Evolutionary conservation across 2,329 filamentous ascomycete genomes (phyloP).

Genomic region (Gaeumannomyces tritici): DNA sequence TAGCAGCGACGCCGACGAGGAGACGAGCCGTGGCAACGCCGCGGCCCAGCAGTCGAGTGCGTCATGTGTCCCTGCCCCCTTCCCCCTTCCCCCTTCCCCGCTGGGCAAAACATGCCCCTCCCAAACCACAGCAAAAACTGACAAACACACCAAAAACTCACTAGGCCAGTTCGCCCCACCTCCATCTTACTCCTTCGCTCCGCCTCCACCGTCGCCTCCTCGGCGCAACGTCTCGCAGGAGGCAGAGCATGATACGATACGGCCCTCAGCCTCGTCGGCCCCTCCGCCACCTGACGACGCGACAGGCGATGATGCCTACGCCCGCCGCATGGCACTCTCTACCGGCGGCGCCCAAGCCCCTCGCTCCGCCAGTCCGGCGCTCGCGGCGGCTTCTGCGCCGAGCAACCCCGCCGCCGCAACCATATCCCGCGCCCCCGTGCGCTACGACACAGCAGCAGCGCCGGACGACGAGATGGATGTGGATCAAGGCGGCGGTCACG

Average conservation of each 20-base stretch:
- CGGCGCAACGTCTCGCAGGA: constrained; percentile 19
- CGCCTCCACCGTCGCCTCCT: constrained; percentile 41
- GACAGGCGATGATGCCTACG: constrained; percentile 62
- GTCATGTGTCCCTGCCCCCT: constrained; percentile 3
- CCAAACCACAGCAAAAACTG: not conserved
- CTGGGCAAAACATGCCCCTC: not conserved
- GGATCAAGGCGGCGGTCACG: constrained; percentile 20
- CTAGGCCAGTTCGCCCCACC: constrained; percentile 53
- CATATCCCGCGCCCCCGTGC: constrained; percentile 71
- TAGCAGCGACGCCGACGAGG: constrained; percentile 38
- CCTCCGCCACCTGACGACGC: constrained; percentile 42
- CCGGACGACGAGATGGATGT: constrained; percentile 28
- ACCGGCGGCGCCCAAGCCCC: constrained; percentile 22
- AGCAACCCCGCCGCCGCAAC: constrained; percentile 32
- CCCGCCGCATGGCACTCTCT: constrained; percentile 50
- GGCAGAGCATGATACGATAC: not conserved
- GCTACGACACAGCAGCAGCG: constrained; percentile 47
- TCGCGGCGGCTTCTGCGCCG: constrained; percentile 21
- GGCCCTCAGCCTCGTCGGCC: constrained; percentile 27
- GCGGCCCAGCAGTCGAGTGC: constrained; percentile 18
- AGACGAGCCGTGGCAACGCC: constrained; percentile 16
- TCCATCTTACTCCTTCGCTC: constrained; percentile 44
- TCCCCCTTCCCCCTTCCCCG: not conserved
- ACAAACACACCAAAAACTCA: not conserved
- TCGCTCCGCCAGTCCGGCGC: constrained; percentile 20